A percentile compares a stretch with the other conserved stretches of the same genome.
phyloP scores from a whole-genome alignment of 176 grass and related monocot genomes.

The Eragrostis nindensis region DNA sequence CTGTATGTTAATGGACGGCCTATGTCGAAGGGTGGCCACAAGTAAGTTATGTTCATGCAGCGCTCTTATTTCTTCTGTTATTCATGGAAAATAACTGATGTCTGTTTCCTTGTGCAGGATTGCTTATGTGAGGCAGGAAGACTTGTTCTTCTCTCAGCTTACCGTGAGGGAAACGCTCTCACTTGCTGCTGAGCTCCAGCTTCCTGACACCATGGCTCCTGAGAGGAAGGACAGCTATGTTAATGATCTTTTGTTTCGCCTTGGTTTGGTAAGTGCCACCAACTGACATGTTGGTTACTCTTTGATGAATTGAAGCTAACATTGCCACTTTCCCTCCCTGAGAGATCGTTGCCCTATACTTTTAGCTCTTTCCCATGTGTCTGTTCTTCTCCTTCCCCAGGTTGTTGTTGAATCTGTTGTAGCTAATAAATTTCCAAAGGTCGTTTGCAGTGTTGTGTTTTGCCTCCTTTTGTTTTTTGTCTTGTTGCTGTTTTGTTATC shows the following conservation, averaged over 20 bases:
- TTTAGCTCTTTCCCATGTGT: background rate
- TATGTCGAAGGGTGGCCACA: constrained; percentile 57
- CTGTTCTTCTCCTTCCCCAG: too few species aligned
- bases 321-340: background rate
- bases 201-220: constrained; percentile 58
- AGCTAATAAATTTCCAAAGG: too few species aligned
- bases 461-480: background rate
- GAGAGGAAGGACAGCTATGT: constrained; percentile 77
- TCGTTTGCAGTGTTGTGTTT: background rate
- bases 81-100: background rate
- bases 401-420: too few species aligned
- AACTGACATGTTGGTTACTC: background rate
- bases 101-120: constrained; percentile 48
- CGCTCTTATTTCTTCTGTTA: background rate
- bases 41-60: constrained; percentile 52
- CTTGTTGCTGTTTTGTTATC: background rate
- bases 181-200: constrained; percentile 90
- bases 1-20: constrained; percentile 66
- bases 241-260: constrained; percentile 77
- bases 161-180: constrained; percentile 82
- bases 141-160: constrained; percentile 91
- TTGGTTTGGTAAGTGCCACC: constrained; percentile 71
- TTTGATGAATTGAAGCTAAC: background rate
- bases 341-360: background rate
- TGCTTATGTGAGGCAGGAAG: constrained; percentile 89